Percentiles rank a stretch among this genome's conserved stretches.
phyloP scores from a whole-genome alignment of 805 yeast species.

The Ogataea methylovora region DNA sequence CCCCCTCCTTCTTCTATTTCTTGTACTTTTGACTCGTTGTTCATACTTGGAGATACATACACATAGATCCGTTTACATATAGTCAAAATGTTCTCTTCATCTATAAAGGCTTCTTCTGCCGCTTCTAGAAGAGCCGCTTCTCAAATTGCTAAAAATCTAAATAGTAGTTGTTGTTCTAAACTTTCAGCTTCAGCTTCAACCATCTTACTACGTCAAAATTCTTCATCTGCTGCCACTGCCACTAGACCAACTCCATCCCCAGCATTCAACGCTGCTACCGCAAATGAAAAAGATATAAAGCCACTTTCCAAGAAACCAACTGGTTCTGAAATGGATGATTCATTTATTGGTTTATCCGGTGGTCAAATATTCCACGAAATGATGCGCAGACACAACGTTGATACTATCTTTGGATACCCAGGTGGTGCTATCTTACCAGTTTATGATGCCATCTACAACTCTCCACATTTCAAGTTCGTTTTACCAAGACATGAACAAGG shows the following conservation, averaged over 20 bases:
- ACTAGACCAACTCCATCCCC: constrained; percentile 38
- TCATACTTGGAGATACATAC: no score
- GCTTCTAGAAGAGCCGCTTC: constrained; percentile 1
- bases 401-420: constrained; percentile 94
- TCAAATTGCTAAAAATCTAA: background rate
- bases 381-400: constrained; percentile 95
- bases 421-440: constrained; percentile 99
- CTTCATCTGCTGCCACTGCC: constrained; percentile 14
- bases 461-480: constrained; percentile 81
- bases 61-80: no score
- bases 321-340: constrained; percentile 54
- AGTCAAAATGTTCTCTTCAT: constrained; percentile 3
- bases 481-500: constrained; percentile 98
- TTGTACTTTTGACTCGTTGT: no score
- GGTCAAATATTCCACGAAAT: constrained; percentile 98
- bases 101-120: constrained; percentile 6
- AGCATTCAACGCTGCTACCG: constrained; percentile 26
- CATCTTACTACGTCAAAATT: constrained; percentile 10
- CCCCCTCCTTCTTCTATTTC: no score
- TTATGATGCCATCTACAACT: constrained; percentile 92
- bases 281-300: constrained; percentile 9
- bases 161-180: no score
- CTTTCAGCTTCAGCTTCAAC: background rate
- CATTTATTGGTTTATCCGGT: constrained; percentile 93
- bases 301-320: constrained; percentile 8